A percentile compares a stretch with the other conserved stretches of the same genome.
phyloP scores from a whole-genome alignment of 352 stramenopile species.

The Peronospora destructor region DNA sequence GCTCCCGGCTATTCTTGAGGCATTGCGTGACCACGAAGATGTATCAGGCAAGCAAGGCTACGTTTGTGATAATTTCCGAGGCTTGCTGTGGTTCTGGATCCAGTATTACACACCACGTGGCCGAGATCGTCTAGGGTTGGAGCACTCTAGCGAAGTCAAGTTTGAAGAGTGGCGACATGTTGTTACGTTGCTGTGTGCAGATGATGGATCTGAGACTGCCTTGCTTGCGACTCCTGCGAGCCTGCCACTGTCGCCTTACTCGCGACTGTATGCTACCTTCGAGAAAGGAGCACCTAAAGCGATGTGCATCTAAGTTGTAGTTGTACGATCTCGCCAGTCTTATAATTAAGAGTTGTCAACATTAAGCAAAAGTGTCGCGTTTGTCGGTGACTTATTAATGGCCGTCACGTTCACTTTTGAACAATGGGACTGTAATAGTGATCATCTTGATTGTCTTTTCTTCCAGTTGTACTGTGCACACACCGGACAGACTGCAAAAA shows the following conservation, averaged over 20 bases:
- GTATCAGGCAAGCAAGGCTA: conserved; percentile 58
- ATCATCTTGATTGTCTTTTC: no score
- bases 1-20: conserved; percentile 62
- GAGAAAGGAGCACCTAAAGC: conserved; percentile 19
- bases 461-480: no score
- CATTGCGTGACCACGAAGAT: conserved; percentile 60
- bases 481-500: no score
- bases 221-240: conserved; percentile 52
- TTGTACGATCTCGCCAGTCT: background rate
- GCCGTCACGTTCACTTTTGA: no score
- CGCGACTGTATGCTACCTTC: conserved; percentile 41
- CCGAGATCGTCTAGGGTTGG: conserved; percentile 88
- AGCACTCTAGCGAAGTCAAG: conserved; percentile 92
- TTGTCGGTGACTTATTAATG: background rate
- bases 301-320: background rate
- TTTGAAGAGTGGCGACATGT: conserved; percentile 92
- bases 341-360: background rate
- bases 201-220: conserved; percentile 86
- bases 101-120: conserved; percentile 93
- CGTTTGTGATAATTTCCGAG: conserved; percentile 87
- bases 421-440: no score
- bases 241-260: conserved; percentile 64
- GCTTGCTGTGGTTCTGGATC: conserved; percentile 93
- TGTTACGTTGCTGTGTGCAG: conserved; percentile 86
- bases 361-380: background rate